Conservation (phyloP, 2,329 filamentous ascomycete genomes). For the Hymenoscyphus fructigenus region DNA sequence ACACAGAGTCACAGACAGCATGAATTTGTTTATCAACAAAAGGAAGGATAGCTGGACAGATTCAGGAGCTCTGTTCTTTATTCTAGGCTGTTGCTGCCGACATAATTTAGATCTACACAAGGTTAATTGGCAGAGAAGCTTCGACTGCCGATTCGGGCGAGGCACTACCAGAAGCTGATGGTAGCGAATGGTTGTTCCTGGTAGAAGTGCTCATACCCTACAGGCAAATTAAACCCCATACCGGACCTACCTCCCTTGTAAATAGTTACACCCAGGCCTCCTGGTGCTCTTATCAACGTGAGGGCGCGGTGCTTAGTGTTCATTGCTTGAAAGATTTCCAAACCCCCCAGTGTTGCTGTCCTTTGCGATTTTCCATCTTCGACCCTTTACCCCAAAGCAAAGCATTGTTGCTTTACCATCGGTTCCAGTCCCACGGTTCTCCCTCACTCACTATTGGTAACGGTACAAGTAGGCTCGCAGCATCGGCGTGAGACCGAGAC, state of each 20-base stretch:
- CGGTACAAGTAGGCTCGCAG: not conserved
- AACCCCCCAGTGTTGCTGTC: not conserved
- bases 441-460: not conserved
- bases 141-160: not conserved
- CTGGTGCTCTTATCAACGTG: not conserved
- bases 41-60: too few relatives aligned
- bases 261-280: conserved; percentile 1
- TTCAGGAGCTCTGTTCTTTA: too few relatives aligned
- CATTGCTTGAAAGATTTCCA: not conserved
- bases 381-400: not conserved
- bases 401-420: not conserved
- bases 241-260: not conserved
- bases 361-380: not conserved
- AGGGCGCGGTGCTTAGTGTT: not conserved
- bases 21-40: too few relatives aligned
- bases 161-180: not conserved
- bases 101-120: not conserved
- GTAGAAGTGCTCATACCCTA: not conserved
- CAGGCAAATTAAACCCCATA: not conserved
- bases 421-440: not conserved
- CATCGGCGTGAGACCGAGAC: not conserved
- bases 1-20: too few relatives aligned
- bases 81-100: too few relatives aligned
- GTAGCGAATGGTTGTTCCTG: not conserved
- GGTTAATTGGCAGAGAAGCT: not conserved